A percentile compares a stretch with the other conserved stretches of the same genome.
phyloP scores from a whole-genome alignment of 768 basidiomycete species.

The Astraeus odoratus region DNA sequence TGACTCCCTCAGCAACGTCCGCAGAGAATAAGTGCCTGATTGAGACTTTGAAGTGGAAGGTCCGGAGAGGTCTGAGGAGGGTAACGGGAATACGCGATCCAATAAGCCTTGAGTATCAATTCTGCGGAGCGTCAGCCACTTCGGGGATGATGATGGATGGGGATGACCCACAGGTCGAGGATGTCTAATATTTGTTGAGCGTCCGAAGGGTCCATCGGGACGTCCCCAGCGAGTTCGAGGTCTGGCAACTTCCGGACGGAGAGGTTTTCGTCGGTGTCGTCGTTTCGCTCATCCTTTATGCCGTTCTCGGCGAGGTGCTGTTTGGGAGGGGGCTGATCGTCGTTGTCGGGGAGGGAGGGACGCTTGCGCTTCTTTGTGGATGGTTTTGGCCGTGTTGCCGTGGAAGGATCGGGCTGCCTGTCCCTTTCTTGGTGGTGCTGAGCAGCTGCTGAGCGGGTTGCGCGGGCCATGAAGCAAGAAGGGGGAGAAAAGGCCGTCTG shows the following conservation, averaged over 20 bases:
- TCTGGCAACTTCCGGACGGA: constrained; percentile 14
- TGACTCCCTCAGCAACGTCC: constrained; percentile 48
- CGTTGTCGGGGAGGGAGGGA: constrained; percentile 33
- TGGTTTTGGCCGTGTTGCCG: constrained; percentile 23
- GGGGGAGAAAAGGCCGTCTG: no score
- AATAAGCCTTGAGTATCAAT: constrained; percentile 70
- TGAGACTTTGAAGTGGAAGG: constrained; percentile 34
- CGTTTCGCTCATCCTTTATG: constrained; percentile 28
- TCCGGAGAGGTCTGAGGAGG: constrained; percentile 31
- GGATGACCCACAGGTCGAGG: constrained; percentile 42
- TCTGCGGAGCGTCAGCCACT: constrained; percentile 28
- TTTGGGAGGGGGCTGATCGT: constrained; percentile 47
- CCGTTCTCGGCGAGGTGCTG: constrained; percentile 35
- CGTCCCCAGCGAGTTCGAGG: constrained; percentile 38
- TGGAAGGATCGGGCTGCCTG: constrained; percentile 17
- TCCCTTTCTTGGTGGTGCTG: constrained; percentile 36
- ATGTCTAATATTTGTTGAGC: constrained; percentile 54
- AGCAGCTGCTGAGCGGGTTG: constrained; percentile 60
- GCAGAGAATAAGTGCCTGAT: constrained; percentile 40
- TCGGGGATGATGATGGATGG: not conserved
- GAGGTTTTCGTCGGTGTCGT: constrained; percentile 16
- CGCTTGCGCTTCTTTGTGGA: constrained; percentile 67
- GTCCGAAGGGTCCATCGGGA: constrained; percentile 37
- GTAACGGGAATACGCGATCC: constrained; percentile 68
- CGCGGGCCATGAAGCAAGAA: constrained; percentile 52